These are phyloP conservation scores for Acorus calamus DNA, from an alignment of 106 monocot species.

Conservation along the genomic window DNA sequence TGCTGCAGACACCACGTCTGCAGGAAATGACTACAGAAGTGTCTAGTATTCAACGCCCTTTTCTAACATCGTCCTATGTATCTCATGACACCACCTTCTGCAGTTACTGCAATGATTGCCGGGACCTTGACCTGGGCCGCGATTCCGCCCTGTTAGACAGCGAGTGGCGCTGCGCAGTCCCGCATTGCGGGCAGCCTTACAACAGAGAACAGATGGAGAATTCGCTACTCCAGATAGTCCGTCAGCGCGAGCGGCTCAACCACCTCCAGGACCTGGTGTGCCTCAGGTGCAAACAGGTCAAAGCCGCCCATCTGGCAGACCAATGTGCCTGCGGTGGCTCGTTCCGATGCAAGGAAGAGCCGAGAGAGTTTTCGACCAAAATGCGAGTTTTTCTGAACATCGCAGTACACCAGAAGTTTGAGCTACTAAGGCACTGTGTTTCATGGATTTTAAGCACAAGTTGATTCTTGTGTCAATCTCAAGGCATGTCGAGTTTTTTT, in stretches of 20 bases:
- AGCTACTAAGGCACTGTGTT: conserved; percentile 47
- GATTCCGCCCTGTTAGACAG: conserved; percentile 48
- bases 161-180: conserved; percentile 63
- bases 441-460: conserved; percentile 45
- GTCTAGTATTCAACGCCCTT: no score
- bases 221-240: conserved; percentile 69
- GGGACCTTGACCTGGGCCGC: conserved; percentile 74
- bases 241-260: conserved; percentile 82
- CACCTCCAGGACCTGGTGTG: conserved; percentile 95
- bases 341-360: conserved; percentile 56
- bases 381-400: conserved; percentile 58
- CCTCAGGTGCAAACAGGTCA: conserved; percentile 61
- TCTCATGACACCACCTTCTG: neutral
- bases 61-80: no score
- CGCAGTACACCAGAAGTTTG: conserved; percentile 51
- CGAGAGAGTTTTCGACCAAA: conserved; percentile 42
- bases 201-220: conserved; percentile 74
- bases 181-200: conserved; percentile 74
- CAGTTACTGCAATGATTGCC: conserved; percentile 93
- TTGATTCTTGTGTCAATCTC: no score
- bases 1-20: no score
- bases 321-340: conserved; percentile 81
- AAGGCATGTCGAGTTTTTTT: no score
- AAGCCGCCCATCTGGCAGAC: conserved; percentile 63
- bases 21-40: no score